A percentile compares a stretch with the other conserved stretches of the same genome.
Conservation (phyloP, 768 basidiomycete species). For the Mycena albidolilacea region DNA sequence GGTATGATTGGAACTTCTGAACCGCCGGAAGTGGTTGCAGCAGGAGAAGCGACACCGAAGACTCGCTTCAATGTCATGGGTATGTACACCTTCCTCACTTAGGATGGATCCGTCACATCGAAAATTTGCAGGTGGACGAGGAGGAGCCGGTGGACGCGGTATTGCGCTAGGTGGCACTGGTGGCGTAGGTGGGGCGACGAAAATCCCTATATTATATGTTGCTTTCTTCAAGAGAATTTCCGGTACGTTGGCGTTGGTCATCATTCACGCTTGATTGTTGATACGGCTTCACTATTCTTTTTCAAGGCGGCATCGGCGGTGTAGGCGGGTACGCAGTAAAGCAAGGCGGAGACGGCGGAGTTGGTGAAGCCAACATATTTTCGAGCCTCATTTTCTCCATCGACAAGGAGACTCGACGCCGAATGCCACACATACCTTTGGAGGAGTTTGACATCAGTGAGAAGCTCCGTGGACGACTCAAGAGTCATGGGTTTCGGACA, state of each 20-base stretch:
- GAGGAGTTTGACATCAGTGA: neutral
- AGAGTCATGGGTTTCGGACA: neutral
- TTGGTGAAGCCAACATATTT: neutral
- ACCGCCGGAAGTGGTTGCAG: neutral
- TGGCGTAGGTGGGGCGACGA: neutral
- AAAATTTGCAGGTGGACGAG: neutral
- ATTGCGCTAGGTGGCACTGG: neutral
- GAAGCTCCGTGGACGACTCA: neutral
- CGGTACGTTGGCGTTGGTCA: neutral
- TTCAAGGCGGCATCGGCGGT: slow-evolving; percentile 5
- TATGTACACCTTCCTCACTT: neutral
- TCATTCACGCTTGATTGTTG: neutral
- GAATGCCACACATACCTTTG: neutral
- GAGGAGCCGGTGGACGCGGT: neutral
- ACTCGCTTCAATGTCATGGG: neutral
- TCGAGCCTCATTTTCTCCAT: neutral
- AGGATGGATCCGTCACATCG: neutral
- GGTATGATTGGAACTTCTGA: neutral
- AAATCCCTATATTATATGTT: neutral
- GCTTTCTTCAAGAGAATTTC: neutral
- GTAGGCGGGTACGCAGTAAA: neutral
- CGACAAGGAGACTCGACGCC: neutral
- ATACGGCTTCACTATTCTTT: neutral
- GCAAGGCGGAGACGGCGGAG: neutral
- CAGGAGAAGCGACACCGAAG: neutral